Evolutionary conservation across 1,284 basidiomycete species (phyloP).

Genomic region (Trichosporon sp.): DNA sequence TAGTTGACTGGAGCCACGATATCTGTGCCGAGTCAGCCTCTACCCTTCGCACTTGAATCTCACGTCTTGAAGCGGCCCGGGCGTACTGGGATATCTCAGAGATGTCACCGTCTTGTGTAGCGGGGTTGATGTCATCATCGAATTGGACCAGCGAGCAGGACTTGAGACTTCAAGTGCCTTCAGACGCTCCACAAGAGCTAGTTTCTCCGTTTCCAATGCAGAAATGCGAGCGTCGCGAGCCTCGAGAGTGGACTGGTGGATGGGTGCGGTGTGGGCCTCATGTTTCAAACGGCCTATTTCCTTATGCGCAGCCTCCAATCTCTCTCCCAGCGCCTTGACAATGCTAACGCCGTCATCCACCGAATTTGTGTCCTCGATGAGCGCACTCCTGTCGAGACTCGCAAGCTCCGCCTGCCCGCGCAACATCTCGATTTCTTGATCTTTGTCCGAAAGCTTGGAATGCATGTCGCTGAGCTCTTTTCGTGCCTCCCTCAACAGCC

Average conservation of each 20-base stretch:
- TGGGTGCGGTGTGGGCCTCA: conserved; percentile 51
- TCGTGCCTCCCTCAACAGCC: not conserved
- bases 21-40: conserved; percentile 19
- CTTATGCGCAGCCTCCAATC: conserved; percentile 70
- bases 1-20: conserved; percentile 44
- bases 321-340: conserved; percentile 57
- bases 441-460: not conserved
- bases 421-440: not conserved
- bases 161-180: not conserved
- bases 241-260: conserved; percentile 33
- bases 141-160: conserved; percentile 7
- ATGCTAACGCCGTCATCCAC: conserved; percentile 2
- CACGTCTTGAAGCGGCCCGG: conserved; percentile 43
- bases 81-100: conserved; percentile 40
- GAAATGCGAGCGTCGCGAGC: conserved; percentile 35
- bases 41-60: conserved; percentile 5
- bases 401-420: not conserved
- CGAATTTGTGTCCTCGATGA: not conserved
- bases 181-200: conserved; percentile 26
- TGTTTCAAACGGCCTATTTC: conserved; percentile 70
- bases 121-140: conserved; percentile 23
- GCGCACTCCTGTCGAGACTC: not conserved
- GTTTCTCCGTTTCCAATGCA: conserved; percentile 40
- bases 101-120: conserved; percentile 34
- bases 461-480: not conserved